Base-by-base conservation (phyloP, 2,329 filamentous ascomycete species). In the Aschersonia sp. region DNA sequence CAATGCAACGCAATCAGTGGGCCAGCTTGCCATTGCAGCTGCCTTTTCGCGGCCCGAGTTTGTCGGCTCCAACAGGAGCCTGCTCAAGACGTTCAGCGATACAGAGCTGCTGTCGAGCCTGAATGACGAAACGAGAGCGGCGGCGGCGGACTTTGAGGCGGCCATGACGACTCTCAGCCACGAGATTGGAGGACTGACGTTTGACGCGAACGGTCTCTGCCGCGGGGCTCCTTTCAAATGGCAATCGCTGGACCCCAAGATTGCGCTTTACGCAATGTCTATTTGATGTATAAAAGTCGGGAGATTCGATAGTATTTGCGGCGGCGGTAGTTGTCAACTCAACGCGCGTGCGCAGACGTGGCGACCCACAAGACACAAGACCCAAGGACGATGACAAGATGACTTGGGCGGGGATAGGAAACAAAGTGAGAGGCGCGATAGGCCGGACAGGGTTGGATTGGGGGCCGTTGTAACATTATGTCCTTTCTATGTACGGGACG, bases 221-320 rank as follows among this genome's bases (percentile, higher is more conserved):
- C 61, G 66, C 50, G 69, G 69, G 2, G 72, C 71, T 69, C 71
- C 71, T 5, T 72, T 72, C 51, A 44, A 73, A 1, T 74, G 55
- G 43, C 51, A 53, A 61, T 52, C 52, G n/a, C 49, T 57, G 40
- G 52, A 55, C 48, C 53, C 53, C 12, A 49, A 31, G 28, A 12
- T 46, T 5, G 47, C 44, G 20, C 31, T 48, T 43, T 48, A 29
- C 35, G 5, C 40, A 9, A 44, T 44, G 47, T 20, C 47, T 9
- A 46, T 48, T 20, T 48, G 28, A 38, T 38, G 6, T 6, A 38
- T 38, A 38, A 9, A 12, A 20, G 31, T 29, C 7, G 35, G 35
- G 35, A 9, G 35, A 40, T 7, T n/a, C 7, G 35, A 2, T 40
- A n/a, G 35, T 40, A 9, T n/a, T 40, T 40, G 35, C 35, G n/a